These are phyloP conservation scores for Diaporthe sp. DNA, from an alignment of 2,329 filamentous ascomycete species.

Conservation along the genomic window DNA sequence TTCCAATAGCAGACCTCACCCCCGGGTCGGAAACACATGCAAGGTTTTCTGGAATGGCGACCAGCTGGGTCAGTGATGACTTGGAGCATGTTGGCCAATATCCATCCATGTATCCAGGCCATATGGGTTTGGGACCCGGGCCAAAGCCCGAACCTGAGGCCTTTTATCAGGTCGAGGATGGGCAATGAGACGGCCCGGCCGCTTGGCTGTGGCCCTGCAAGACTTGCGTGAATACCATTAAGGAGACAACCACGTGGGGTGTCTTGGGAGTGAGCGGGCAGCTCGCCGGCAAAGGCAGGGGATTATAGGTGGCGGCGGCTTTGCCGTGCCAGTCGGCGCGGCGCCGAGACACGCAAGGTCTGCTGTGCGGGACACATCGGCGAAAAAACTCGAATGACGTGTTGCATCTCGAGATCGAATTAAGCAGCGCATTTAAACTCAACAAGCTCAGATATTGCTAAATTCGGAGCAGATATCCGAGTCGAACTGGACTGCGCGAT, in stretches of 20 bases:
- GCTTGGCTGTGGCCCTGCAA: background rate
- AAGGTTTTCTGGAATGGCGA: background rate
- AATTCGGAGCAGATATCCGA: conserved; percentile 12
- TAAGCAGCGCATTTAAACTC: conserved; percentile 7
- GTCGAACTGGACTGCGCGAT: background rate
- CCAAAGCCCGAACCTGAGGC: background rate
- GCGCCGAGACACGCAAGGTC: background rate
- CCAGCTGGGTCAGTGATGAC: background rate
- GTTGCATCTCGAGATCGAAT: background rate
- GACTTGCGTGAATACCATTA: background rate
- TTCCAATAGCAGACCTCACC: background rate
- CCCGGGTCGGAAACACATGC: conserved; percentile 3
- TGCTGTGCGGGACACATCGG: background rate
- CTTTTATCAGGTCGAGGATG: background rate
- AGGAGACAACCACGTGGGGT: background rate
- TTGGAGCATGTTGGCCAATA: background rate
- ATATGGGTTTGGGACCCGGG: background rate
- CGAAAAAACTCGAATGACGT: background rate
- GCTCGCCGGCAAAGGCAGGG: no score
- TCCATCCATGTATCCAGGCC: background rate
- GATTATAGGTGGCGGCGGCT: background rate
- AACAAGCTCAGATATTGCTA: background rate
- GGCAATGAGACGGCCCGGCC: background rate
- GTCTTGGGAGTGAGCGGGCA: background rate
- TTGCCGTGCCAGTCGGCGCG: background rate